A percentile compares a stretch with the other conserved stretches of the same genome.
Conservation (phyloP, 805 yeast species). For the Candida silvicultrix region DNA sequence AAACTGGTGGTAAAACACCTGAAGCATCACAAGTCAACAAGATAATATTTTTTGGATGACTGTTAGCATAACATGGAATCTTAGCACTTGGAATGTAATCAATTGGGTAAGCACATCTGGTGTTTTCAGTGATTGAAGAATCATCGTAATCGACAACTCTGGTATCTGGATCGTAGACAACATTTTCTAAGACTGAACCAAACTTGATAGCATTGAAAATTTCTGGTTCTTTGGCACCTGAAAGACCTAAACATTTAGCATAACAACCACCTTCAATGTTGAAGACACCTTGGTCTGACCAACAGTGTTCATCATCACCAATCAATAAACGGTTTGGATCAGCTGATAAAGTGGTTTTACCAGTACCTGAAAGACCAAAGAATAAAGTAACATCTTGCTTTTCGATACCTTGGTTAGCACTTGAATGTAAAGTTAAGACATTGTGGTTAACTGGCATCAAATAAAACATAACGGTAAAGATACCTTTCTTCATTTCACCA, state of each 20-base stretch:
- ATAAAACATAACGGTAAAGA: constrained; percentile 98
- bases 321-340: constrained; percentile 90
- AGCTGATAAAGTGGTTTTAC: constrained; percentile 95
- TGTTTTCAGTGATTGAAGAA: constrained; percentile 85
- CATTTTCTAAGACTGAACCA: constrained; percentile 93
- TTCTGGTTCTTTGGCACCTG: constrained; percentile 94
- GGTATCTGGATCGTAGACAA: constrained; percentile 70
- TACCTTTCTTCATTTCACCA: constrained; percentile 99
- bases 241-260: constrained; percentile 90
- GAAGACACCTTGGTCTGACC: constrained; percentile 98
- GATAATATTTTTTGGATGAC: constrained; percentile 89
- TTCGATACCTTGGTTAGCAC: constrained; percentile 83
- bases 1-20: constrained; percentile 96
- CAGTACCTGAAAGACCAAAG: constrained; percentile 97
- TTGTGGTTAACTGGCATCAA: constrained; percentile 92
- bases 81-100: constrained; percentile 94
- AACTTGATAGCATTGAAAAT: constrained; percentile 91
- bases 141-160: constrained; percentile 85
- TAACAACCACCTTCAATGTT: constrained; percentile 99
- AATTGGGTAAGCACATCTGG: constrained; percentile 98
- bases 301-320: constrained; percentile 99
- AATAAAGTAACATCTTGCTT: constrained; percentile 87
- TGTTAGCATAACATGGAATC: constrained; percentile 86
- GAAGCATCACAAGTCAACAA: constrained; percentile 96
- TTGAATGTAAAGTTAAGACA: constrained; percentile 90